phyloP scores from a whole-genome alignment of 2,329 filamentous ascomycete species.

The Acrocalymma vagum region DNA sequence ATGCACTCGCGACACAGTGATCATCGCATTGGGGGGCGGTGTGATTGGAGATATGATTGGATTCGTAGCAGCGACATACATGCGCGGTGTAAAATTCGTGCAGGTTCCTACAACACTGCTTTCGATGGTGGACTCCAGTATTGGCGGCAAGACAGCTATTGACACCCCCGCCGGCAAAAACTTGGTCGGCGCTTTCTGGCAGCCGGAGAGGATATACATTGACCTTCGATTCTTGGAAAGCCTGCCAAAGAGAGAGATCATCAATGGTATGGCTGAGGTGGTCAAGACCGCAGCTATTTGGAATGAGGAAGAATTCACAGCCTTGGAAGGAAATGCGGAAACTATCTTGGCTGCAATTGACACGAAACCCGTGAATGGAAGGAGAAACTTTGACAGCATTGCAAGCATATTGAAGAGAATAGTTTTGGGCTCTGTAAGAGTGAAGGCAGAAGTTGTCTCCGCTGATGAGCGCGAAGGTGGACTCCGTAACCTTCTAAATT shows the following conservation, averaged over 20 bases:
- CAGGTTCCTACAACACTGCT: slow-evolving; percentile 95
- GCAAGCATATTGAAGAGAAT: slow-evolving; percentile 63
- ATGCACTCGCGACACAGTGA: slow-evolving; percentile 94
- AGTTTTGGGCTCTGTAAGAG: slow-evolving; percentile 87
- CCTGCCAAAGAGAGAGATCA: slow-evolving; percentile 88
- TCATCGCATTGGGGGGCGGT: slow-evolving; percentile 92
- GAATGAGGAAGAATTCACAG: slow-evolving; percentile 84
- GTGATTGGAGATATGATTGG: slow-evolving; percentile 99
- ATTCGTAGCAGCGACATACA: slow-evolving; percentile 97
- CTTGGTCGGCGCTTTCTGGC: slow-evolving; percentile 94
- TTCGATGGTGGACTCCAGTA: slow-evolving; percentile 98
- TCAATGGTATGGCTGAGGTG: slow-evolving; percentile 99
- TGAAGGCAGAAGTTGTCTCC: slow-evolving; percentile 95
- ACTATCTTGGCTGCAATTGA: slow-evolving; percentile 78
- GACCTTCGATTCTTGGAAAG: slow-evolving; percentile 92
- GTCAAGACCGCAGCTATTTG: slow-evolving; percentile 98
- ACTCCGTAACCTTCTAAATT: slow-evolving; percentile 92
- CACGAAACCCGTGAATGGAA: slow-evolving; percentile 63
- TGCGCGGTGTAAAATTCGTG: slow-evolving; percentile 95
- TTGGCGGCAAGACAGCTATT: slow-evolving; percentile 98
- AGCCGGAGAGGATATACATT: slow-evolving; percentile 92
- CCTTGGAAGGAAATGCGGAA: slow-evolving; percentile 82
- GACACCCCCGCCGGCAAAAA: slow-evolving; percentile 97
- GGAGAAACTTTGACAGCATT: slow-evolving; percentile 74
- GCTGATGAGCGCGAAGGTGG: slow-evolving; percentile 94